A percentile compares a stretch with the other conserved stretches of the same genome.
These are phyloP conservation scores for Ogataea methanolica DNA, from an alignment of 805 yeast genomes.

Conservation along the genomic window DNA sequence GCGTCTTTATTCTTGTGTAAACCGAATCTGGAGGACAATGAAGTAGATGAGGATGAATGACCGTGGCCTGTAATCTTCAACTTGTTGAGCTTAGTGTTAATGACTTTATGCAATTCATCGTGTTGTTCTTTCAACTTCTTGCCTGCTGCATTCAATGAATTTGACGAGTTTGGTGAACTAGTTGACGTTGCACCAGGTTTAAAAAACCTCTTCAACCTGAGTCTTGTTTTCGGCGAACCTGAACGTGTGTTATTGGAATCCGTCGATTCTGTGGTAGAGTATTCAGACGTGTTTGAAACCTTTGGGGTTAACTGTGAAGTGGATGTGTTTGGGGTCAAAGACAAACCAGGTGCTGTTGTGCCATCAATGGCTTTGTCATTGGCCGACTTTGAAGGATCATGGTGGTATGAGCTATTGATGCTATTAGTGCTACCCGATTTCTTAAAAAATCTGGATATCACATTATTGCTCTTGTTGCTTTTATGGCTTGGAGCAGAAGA, in stretches of 20 bases:
- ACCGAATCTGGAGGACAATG: not conserved
- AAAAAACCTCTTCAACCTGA: conserved; percentile 42
- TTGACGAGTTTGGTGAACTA: not conserved
- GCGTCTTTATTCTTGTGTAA: not conserved
- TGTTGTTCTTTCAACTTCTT: conserved; percentile 12
- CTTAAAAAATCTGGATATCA: not conserved
- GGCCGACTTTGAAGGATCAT: conserved; percentile 9
- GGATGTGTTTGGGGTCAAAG: conserved; percentile 13
- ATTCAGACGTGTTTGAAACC: conserved; percentile 12
- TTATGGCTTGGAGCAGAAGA: too few relatives aligned
- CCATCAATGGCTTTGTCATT: conserved; percentile 10
- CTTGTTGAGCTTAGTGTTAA: conserved; percentile 14
- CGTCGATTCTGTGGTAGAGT: conserved; percentile 13
- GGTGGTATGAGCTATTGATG: not conserved
- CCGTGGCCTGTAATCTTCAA: conserved; percentile 10
- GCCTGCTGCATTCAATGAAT: not conserved
- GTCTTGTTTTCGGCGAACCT: conserved; percentile 3
- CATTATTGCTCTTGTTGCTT: too few relatives aligned
- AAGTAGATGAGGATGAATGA: not conserved
- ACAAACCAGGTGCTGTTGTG: conserved; percentile 3
- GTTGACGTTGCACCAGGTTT: conserved; percentile 17
- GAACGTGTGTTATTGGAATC: conserved; percentile 6
- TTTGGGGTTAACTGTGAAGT: conserved; percentile 8
- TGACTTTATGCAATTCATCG: conserved; percentile 16
- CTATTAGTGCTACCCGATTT: conserved; percentile 5